A percentile compares a stretch with the other conserved stretches of the same genome.
Conservation (phyloP, 2,329 filamentous ascomycete genomes). For the Stemphylium vesicarium region DNA sequence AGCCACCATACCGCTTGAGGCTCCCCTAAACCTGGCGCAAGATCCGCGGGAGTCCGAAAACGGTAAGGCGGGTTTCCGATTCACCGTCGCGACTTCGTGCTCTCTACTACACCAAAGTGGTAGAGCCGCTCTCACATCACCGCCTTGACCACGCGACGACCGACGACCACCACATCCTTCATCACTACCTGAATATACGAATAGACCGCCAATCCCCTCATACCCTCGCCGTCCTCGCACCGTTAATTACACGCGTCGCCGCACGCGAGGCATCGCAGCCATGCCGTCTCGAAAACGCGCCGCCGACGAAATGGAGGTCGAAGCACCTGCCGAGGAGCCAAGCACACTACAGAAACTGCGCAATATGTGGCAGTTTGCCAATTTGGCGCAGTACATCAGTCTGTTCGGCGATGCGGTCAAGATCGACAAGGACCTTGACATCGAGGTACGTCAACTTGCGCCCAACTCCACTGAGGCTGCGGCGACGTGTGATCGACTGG, state of each 20-base stretch:
- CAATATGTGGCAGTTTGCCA: slow-evolving; percentile 95
- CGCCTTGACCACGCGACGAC: slow-evolving; percentile 7
- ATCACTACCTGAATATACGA: slow-evolving; percentile 2
- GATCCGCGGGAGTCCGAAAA: slow-evolving; percentile 10
- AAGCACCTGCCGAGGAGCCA: slow-evolving; percentile 52
- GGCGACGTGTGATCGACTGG: slow-evolving; percentile 9
- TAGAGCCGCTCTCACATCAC: slow-evolving; percentile 15
- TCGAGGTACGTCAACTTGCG: slow-evolving; percentile 70
- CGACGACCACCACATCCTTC: background rate
- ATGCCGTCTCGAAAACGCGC: slow-evolving; percentile 50
- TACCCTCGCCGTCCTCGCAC: background rate
- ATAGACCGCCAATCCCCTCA: background rate
- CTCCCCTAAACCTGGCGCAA: slow-evolving; percentile 6
- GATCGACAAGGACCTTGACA: slow-evolving; percentile 85
- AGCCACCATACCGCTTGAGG: slow-evolving; percentile 1
- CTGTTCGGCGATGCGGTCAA: slow-evolving; percentile 89
- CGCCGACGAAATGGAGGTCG: slow-evolving; percentile 61
- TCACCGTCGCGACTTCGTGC: slow-evolving; percentile 13
- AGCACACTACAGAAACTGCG: slow-evolving; percentile 70
- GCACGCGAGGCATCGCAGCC: slow-evolving; percentile 33
- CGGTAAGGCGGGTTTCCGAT: slow-evolving; percentile 2
- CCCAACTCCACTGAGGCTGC: slow-evolving; percentile 23
- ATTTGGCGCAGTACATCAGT: slow-evolving; percentile 90
- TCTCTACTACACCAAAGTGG: slow-evolving; percentile 6
- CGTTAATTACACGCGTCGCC: slow-evolving; percentile 41